Evolutionary conservation across 257 asterid species (phyloP).

Genomic region (Osmanthus fragrans): DNA sequence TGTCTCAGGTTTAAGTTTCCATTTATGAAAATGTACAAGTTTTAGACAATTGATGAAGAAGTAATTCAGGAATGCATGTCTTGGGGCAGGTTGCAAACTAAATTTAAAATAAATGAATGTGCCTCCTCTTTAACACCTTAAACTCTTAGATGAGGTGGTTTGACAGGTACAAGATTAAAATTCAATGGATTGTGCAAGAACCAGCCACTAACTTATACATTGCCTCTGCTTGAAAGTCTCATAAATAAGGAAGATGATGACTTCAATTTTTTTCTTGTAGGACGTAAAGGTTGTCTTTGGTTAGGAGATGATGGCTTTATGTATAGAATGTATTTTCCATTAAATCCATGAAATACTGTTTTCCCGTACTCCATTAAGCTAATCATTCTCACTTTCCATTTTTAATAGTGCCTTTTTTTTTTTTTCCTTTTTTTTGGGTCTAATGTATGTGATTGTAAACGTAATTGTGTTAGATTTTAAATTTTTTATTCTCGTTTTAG

Average conservation of each 20-base stretch:
- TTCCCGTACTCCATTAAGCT: neutral
- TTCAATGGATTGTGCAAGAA: neutral
- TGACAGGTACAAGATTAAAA: neutral
- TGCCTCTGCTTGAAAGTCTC: no score
- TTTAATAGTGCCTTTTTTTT: neutral
- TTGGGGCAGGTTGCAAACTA: neutral
- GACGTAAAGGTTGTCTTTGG: neutral
- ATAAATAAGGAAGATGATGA: no score
- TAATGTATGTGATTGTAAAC: no score
- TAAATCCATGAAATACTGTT: neutral
- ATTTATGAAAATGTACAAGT: neutral
- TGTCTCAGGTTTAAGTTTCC: neutral
- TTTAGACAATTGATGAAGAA: neutral
- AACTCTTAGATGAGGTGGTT: no score
- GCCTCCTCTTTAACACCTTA: neutral
- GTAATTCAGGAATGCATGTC: neutral
- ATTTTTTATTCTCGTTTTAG: neutral
- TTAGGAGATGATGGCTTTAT: neutral
- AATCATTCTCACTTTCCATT: neutral
- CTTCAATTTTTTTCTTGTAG: neutral
- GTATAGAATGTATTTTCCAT: neutral
- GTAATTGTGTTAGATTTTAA: no score
- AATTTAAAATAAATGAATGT: neutral
- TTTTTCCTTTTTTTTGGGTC: neutral
- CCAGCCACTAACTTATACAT: neutral